Evolutionary conservation across 805 yeast species (phyloP).

Genomic region (Candida verbasci): DNA sequence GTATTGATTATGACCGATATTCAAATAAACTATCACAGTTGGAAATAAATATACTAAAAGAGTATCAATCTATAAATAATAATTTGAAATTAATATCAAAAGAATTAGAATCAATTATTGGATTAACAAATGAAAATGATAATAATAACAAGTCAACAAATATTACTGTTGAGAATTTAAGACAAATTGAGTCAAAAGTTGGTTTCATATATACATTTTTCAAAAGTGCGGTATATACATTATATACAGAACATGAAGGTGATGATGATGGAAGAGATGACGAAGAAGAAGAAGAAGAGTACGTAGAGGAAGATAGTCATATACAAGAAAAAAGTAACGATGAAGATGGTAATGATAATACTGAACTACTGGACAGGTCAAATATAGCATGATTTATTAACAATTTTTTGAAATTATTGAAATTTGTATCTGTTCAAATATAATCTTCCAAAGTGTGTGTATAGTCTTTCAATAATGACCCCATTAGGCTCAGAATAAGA

Average conservation of each 20-base stretch:
- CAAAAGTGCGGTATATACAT: slow-evolving; percentile 66
- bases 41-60: slow-evolving; percentile 3
- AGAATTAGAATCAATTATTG: slow-evolving; percentile 2
- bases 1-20: not conserved
- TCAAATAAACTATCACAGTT: not conserved
- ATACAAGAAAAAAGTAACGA: slow-evolving; percentile 10
- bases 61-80: slow-evolving; percentile 6
- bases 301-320: slow-evolving; percentile 16
- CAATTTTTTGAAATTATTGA: too few relatives aligned
- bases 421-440: too few relatives aligned
- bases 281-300: slow-evolving; percentile 1
- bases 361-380: slow-evolving; percentile 2
- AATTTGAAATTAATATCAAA: slow-evolving; percentile 1
- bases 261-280: slow-evolving; percentile 29
- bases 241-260: slow-evolving; percentile 33
- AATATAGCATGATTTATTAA: not conserved
- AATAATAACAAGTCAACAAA: slow-evolving; percentile 1
- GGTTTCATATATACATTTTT: slow-evolving; percentile 63
- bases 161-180: slow-evolving; percentile 37
- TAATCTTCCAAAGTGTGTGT: too few relatives aligned
- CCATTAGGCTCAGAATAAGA: too few relatives aligned
- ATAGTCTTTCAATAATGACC: too few relatives aligned
- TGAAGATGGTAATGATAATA: slow-evolving; percentile 1
- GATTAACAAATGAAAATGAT: not conserved
- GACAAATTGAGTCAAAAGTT: slow-evolving; percentile 59